Percentiles rank a stretch among this genome's conserved stretches.
Evolutionary conservation across 2,329 filamentous ascomycete species (phyloP).

Genomic region (Hypoxylon sp.): DNA sequence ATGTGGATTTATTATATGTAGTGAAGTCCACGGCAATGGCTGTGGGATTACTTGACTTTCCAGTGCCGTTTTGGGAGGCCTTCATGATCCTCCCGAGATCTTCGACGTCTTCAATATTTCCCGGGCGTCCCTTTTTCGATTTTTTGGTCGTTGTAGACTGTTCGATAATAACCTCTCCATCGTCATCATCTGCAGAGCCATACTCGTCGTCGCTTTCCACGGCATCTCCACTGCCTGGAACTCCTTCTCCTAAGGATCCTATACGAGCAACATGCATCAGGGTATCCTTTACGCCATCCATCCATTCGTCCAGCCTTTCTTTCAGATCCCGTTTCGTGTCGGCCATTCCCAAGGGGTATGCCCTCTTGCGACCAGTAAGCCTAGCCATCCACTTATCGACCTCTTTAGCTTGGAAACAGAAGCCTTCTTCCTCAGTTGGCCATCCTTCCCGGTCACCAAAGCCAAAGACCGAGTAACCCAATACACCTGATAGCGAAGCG

Average conservation of each 20-base stretch:
- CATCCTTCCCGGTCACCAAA: conserved; percentile 93
- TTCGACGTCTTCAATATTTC: conserved; percentile 81
- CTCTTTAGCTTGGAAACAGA: conserved; percentile 91
- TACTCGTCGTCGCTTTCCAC: conserved; percentile 88
- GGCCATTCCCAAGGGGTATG: conserved; percentile 89
- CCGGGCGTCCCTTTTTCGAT: conserved; percentile 60
- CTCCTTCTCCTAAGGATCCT: conserved; percentile 73
- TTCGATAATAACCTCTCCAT: conserved; percentile 64
- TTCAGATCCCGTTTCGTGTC: conserved; percentile 84
- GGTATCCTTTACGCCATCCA: conserved; percentile 78
- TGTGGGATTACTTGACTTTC: conserved; percentile 53
- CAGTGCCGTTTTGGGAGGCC: conserved; percentile 59
- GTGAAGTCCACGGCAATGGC: conserved; percentile 90
- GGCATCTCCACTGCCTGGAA: conserved; percentile 84
- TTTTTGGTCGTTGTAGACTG: conserved; percentile 62
- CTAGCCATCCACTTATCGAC: conserved; percentile 98
- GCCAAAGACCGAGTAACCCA: conserved; percentile 94
- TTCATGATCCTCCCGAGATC: conserved; percentile 80
- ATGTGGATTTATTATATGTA: conserved; percentile 71
- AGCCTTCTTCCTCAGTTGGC: conserved; percentile 91
- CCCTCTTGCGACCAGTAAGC: conserved; percentile 86
- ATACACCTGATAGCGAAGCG: conserved; percentile 79
- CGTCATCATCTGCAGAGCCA: conserved; percentile 70
- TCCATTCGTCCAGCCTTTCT: conserved; percentile 82
- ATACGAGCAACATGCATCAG: conserved; percentile 74